These are phyloP conservation scores for Saccharata proteae DNA, from an alignment of 2,329 filamentous ascomycete genomes.

Conservation along the genomic window DNA sequence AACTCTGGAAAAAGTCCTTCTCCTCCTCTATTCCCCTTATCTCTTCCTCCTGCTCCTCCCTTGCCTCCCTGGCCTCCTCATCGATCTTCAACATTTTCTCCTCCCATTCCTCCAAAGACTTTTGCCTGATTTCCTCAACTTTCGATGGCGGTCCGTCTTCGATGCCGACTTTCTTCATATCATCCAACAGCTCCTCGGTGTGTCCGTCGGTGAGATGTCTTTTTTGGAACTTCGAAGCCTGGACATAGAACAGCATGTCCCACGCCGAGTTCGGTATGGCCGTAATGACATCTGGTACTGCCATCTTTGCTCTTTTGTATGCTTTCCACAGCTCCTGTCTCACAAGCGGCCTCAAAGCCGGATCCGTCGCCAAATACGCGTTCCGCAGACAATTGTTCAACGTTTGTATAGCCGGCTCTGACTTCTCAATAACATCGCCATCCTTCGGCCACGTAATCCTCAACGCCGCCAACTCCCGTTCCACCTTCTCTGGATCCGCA, in stretches of 20 bases:
- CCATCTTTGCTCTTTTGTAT: conserved; percentile 19
- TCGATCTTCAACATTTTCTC: too few relatives aligned
- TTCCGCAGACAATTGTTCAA: conserved; percentile 24
- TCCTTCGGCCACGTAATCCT: neutral
- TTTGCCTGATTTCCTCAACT: too few relatives aligned
- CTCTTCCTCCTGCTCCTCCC: neutral
- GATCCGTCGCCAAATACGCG: conserved; percentile 24
- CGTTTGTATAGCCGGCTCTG: conserved; percentile 16
- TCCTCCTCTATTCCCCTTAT: neutral
- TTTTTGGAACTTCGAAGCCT: conserved; percentile 22
- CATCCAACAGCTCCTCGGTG: conserved; percentile 16
- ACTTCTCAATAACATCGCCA: neutral
- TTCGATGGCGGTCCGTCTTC: conserved; percentile 19
- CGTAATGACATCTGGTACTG: conserved; percentile 20
- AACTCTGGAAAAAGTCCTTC: neutral
- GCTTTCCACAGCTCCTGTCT: conserved; percentile 20
- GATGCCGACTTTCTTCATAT: conserved; percentile 19
- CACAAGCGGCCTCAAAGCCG: conserved; percentile 14
- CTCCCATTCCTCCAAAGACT: too few relatives aligned
- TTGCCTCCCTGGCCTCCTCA: too few relatives aligned
- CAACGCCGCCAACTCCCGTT: conserved; percentile 2
- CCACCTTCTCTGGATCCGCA: conserved; percentile 1
- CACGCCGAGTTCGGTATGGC: conserved; percentile 22
- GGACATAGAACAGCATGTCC: conserved; percentile 26
- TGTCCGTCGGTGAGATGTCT: conserved; percentile 22